Evolutionary conservation across 2,329 filamentous ascomycete species (phyloP), one percentile per base, ranked within the genome.

Genomic region (Mariannaea sp.): DNA sequence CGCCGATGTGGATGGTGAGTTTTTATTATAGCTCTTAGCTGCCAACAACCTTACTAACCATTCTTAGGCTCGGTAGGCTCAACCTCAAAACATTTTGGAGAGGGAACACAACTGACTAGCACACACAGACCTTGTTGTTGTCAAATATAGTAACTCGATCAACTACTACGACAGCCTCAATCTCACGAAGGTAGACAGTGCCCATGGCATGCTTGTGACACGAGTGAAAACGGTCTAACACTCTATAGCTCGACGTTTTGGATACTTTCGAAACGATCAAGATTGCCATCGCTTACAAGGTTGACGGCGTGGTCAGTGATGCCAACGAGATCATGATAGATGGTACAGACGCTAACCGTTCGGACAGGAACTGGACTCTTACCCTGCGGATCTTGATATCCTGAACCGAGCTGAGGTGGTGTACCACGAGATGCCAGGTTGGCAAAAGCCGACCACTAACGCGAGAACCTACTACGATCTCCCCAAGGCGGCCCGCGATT

Each of bases 191-290:
- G 65, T 57, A 57, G 32, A 44, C 1, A 53, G 6, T 29, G 45
- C 39, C 30, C 5, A 22, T 55, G 14, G n/a, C 14, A 33, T 42
- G 14, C 8, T 45, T 55, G 27, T 57, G 38, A 50, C 35, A 53
- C 19, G 17, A 4, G 16, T 32, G 19, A 35, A 14, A 51, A 40
- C 12, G 20, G 38, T 39, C 52, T 38, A 46, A 55, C 44, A 29
- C 16, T 52, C 24, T 35, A 22, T 33, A 61, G 58, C 65, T 68
- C 39, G 60, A 63, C 46, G 80, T 91, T 30, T 78, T 92, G 13
- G 88, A 92, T 68, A 82, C 82, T 26, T 91, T 96, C 69, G 78
- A 82, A 8, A 86, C 84, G 65, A 81, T 95, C 73, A 89, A 92
- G 71, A 78, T 90, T 44, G 88, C 88, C 14, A 82, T 88, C 12